phyloP scores from a whole-genome alignment of 2,329 filamentous ascomycete genomes.

The Talaromyces sp. region DNA sequence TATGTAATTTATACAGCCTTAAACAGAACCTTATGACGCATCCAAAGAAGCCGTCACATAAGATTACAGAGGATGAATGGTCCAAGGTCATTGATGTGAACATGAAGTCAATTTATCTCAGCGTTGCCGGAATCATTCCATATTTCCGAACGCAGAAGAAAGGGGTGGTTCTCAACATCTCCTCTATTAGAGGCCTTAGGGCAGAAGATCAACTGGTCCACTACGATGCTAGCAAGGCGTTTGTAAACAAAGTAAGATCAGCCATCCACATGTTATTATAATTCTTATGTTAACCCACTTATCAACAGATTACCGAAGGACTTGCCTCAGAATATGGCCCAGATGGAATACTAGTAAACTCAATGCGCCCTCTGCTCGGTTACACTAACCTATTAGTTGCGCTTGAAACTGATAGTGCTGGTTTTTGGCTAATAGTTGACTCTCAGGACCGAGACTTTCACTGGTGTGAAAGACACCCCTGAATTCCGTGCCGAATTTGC shows the following conservation, averaged over 20 bases:
- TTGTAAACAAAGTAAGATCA: neutral
- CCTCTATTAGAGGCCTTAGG: slow-evolving; percentile 30
- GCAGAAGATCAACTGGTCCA: slow-evolving; percentile 34
- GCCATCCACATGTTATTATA: neutral
- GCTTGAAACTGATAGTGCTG: slow-evolving; percentile 40
- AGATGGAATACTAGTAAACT: slow-evolving; percentile 19
- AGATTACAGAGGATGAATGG: slow-evolving; percentile 35
- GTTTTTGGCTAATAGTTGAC: neutral
- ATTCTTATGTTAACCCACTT: neutral
- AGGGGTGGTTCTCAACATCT: slow-evolving; percentile 36
- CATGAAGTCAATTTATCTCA: slow-evolving; percentile 33
- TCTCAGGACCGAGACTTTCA: slow-evolving; percentile 55
- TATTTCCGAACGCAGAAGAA: slow-evolving; percentile 26
- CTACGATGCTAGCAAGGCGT: slow-evolving; percentile 36
- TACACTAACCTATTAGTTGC: slow-evolving; percentile 17
- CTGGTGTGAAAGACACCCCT: slow-evolving; percentile 39
- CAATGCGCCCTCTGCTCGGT: slow-evolving; percentile 19
- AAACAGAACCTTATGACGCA: slow-evolving; percentile 19
- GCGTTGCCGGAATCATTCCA: slow-evolving; percentile 27
- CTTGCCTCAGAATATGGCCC: slow-evolving; percentile 22
- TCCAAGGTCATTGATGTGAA: slow-evolving; percentile 36
- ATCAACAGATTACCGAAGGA: slow-evolving; percentile 13
- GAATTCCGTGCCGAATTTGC: slow-evolving; percentile 41
- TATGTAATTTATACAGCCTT: too few species aligned
- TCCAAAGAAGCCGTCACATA: slow-evolving; percentile 28